Conservation (phyloP, 116 monocot species). For the Phalaenopsis hybrid region DNA sequence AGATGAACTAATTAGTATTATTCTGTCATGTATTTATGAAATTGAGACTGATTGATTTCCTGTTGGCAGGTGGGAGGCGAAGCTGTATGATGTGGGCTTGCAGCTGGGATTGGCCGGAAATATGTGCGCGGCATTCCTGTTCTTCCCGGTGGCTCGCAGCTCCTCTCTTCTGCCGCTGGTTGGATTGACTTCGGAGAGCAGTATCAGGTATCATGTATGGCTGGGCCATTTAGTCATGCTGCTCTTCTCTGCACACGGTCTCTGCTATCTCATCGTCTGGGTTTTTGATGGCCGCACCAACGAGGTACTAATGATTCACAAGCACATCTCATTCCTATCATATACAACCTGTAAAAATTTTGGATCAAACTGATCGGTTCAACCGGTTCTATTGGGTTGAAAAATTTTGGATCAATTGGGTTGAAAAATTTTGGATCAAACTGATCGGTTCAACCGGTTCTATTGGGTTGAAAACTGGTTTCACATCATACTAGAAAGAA, state of each 20-base stretch:
- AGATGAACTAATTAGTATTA: too few species aligned
- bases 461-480: too few species aligned
- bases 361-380: too few species aligned
- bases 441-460: too few species aligned
- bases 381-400: too few species aligned
- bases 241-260: conserved; percentile 54
- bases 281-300: conserved; percentile 19
- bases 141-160: conserved; percentile 61
- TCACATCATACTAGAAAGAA: too few species aligned
- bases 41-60: neutral
- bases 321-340: neutral
- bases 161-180: conserved; percentile 64
- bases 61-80: conserved; percentile 30
- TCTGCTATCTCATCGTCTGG: conserved; percentile 52
- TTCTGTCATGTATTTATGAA: neutral
- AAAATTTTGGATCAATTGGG: too few species aligned
- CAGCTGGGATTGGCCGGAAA: conserved; percentile 48
- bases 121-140: conserved; percentile 65
- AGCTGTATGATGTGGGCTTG: conserved; percentile 25
- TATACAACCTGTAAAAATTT: too few species aligned
- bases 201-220: conserved; percentile 88
- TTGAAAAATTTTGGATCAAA: too few species aligned
- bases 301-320: conserved; percentile 19
- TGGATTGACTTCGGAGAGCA: conserved; percentile 68
- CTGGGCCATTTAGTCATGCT: conserved; percentile 58